phyloP scores from a whole-genome alignment of 1,139 yeast genomes.

The Lodderomyces orthopsilosis region DNA sequence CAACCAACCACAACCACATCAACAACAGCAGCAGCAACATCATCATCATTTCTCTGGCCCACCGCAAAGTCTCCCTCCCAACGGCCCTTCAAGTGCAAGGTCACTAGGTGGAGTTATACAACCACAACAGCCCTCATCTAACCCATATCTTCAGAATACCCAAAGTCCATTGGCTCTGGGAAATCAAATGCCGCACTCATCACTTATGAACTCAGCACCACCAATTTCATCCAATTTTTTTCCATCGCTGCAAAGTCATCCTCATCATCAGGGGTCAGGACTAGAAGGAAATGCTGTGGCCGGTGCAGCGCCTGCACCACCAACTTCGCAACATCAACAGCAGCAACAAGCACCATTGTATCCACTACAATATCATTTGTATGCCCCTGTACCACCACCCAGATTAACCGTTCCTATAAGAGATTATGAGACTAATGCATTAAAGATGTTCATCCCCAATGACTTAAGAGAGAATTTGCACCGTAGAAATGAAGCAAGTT shows the following conservation, averaged over 20 bases:
- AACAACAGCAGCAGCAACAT: slow-evolving; percentile 3
- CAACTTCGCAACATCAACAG: slow-evolving; percentile 6
- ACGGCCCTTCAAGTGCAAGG: slow-evolving; percentile 3
- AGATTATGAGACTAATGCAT: slow-evolving; percentile 68
- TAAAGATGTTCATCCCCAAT: slow-evolving; percentile 68
- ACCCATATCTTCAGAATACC: slow-evolving; percentile 2
- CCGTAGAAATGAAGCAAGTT: slow-evolving; percentile 74
- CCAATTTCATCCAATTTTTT: not conserved
- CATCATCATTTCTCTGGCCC: slow-evolving; percentile 3
- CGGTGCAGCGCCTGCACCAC: slow-evolving; percentile 9
- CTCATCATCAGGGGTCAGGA: not conserved
- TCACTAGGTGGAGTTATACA: not conserved
- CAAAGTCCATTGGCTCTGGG: slow-evolving; percentile 2
- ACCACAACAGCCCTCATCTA: slow-evolving; percentile 1
- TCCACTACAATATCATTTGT: slow-evolving; percentile 82
- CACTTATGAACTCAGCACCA: not conserved
- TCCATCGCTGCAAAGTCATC: not conserved
- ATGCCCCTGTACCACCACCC: slow-evolving; percentile 88
- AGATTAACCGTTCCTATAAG: slow-evolving; percentile 57
- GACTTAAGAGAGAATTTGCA: slow-evolving; percentile 71
- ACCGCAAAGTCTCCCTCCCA: not conserved
- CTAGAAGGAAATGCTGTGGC: not conserved
- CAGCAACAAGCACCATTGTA: slow-evolving; percentile 24
- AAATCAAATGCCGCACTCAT: slow-evolving; percentile 3
- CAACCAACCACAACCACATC: slow-evolving; percentile 4